These are phyloP conservation scores for Pichia phayaonensis DNA, from an alignment of 805 yeast genomes.

Conservation along the genomic window DNA sequence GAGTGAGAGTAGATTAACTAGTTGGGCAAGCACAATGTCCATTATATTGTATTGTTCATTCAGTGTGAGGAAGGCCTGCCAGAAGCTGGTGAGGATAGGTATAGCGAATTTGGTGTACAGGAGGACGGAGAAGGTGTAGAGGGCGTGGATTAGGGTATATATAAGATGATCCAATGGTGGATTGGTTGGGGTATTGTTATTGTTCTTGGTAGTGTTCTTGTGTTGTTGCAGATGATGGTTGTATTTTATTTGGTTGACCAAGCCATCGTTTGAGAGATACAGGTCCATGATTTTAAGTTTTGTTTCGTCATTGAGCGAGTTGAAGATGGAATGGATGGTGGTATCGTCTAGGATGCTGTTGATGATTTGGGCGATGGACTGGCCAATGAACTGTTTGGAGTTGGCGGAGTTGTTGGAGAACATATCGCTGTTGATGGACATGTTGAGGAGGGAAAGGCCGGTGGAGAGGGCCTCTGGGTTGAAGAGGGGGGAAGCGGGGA, in stretches of 20 bases:
- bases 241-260: constrained; percentile 1
- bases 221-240: background rate
- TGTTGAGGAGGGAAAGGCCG: constrained; percentile 15
- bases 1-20: background rate
- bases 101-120: background rate
- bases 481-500: background rate
- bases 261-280: constrained; percentile 16
- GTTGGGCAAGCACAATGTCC: background rate
- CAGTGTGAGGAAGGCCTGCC: background rate
- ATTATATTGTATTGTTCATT: background rate
- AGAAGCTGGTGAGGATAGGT: background rate
- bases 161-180: background rate
- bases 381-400: constrained; percentile 11
- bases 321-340: constrained; percentile 4
- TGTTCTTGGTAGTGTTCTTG: background rate
- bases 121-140: background rate
- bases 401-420: background rate
- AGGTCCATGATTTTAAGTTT: constrained; percentile 15
- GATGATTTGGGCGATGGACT: constrained; percentile 12
- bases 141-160: background rate
- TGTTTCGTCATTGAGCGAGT: constrained; percentile 10
- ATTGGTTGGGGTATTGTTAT: background rate
- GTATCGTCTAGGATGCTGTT: constrained; percentile 12
- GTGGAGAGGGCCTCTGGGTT: constrained; percentile 1
- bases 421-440: constrained; percentile 15